Evolutionary conservation across 768 basidiomycete genomes (phyloP).

Genomic region (Serendipita sp.): DNA sequence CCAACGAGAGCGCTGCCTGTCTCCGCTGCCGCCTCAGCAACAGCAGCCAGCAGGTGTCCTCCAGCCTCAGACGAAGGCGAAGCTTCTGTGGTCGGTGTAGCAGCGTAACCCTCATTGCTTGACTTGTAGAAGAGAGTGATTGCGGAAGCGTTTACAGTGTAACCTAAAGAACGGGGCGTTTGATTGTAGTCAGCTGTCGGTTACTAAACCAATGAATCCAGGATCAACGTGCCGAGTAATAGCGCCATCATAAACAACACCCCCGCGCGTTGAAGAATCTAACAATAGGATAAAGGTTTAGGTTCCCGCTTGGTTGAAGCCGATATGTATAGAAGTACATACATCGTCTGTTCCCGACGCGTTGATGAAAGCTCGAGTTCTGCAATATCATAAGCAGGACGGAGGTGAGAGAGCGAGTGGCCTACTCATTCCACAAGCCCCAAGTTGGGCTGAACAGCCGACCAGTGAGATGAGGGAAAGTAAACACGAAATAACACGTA

Average conservation of each 20-base stretch:
- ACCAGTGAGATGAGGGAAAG: conserved; percentile 15
- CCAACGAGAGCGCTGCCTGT: conserved; percentile 1
- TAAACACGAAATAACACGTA: not conserved
- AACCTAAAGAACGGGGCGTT: conserved; percentile 13
- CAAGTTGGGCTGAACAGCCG: conserved; percentile 17
- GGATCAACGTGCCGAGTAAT: conserved; percentile 12
- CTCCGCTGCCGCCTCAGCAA: conserved; percentile 5
- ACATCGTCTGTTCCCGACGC: conserved; percentile 22
- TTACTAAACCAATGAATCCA: not conserved
- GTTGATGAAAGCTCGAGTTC: conserved; percentile 19
- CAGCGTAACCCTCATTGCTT: not conserved
- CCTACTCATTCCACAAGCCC: conserved; percentile 20
- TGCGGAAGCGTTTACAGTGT: conserved; percentile 21
- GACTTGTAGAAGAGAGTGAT: conserved; percentile 13
- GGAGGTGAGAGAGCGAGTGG: not conserved
- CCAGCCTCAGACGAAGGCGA: not conserved
- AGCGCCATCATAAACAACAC: conserved; percentile 20
- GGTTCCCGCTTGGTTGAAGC: not conserved
- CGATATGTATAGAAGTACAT: not conserved
- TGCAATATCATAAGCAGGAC: not conserved
- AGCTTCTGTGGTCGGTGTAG: not conserved
- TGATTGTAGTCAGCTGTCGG: too few relatives aligned
- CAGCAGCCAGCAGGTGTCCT: not conserved
- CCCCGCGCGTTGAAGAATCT: conserved; percentile 17
- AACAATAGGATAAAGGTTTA: not conserved